Conservation (phyloP, 1,284 basidiomycete genomes). For the Cryptococcus hybrid region DNA sequence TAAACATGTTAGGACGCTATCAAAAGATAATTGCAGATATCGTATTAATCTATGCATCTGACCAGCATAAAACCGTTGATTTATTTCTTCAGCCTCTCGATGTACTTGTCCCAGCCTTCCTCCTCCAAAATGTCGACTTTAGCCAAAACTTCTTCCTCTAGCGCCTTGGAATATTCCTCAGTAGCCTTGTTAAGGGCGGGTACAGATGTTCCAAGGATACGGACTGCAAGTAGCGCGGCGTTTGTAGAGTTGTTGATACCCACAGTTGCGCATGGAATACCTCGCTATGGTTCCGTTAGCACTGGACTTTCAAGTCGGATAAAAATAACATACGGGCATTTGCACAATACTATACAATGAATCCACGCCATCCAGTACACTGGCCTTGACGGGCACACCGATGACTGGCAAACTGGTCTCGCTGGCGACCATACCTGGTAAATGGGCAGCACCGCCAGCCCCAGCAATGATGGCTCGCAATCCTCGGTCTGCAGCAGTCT, state of each 20-base stretch:
- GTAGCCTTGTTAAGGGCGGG: constrained; percentile 67
- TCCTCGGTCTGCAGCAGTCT: constrained; percentile 65
- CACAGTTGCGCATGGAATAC: constrained; percentile 95
- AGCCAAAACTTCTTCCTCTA: constrained; percentile 73
- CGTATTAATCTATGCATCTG: too few relatives aligned
- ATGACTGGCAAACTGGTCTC: constrained; percentile 92
- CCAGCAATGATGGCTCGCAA: constrained; percentile 83
- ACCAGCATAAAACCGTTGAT: too few relatives aligned
- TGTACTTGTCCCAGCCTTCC: constrained; percentile 85
- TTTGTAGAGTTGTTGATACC: constrained; percentile 97
- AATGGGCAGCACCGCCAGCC: constrained; percentile 93
- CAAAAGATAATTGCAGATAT: not conserved
- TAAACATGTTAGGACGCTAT: not conserved
- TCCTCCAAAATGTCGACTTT: constrained; percentile 77
- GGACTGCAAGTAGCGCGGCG: constrained; percentile 85
- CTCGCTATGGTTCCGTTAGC: constrained; percentile 59
- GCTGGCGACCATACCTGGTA: constrained; percentile 94
- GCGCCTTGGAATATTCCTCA: constrained; percentile 84
- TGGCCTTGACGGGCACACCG: constrained; percentile 96
- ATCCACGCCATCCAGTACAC: constrained; percentile 91
- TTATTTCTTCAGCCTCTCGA: constrained; percentile 52
- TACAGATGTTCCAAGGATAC: constrained; percentile 76
- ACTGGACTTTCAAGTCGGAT: not conserved
- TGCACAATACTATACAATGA: constrained; percentile 96
- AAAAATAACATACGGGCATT: constrained; percentile 76